phyloP scores from a whole-genome alignment of 305 asterid genomes.

The Solanum hybrid region DNA sequence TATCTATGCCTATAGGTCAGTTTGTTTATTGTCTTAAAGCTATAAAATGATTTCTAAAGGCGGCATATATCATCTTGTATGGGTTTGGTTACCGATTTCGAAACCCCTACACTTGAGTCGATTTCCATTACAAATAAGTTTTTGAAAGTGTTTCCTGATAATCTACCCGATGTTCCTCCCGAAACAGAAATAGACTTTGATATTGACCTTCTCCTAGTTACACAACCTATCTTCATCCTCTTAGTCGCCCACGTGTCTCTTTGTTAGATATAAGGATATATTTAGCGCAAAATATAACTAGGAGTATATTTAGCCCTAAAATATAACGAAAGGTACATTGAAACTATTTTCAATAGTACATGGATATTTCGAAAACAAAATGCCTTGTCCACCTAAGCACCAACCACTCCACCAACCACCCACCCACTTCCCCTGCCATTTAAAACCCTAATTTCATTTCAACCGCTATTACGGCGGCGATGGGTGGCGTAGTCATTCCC shows the following conservation, averaged over 20 bases:
- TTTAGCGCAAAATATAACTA: background rate
- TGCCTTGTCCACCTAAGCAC: background rate
- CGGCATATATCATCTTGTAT: background rate
- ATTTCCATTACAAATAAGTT: no score
- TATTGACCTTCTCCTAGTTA: background rate
- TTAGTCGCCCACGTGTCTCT: background rate
- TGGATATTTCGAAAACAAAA: background rate
- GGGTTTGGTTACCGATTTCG: background rate
- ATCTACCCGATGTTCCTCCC: background rate
- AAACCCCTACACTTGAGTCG: background rate
- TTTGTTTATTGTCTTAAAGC: background rate
- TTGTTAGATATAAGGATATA: no score
- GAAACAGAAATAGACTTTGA: no score
- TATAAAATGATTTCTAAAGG: background rate
- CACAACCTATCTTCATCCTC: background rate
- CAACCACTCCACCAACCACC: background rate
- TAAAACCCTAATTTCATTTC: background rate
- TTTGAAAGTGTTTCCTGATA: background rate
- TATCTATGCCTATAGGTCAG: background rate
- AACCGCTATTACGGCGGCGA: slow-evolving; percentile 11
- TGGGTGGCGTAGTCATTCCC: slow-evolving; percentile 17
- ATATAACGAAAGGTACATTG: no score
- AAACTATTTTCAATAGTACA: background rate
- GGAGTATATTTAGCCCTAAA: background rate
- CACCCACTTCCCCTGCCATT: background rate